Conservation (phyloP, 495 filamentous ascomycete genomes). For the Talaromyces wortmannii region DNA sequence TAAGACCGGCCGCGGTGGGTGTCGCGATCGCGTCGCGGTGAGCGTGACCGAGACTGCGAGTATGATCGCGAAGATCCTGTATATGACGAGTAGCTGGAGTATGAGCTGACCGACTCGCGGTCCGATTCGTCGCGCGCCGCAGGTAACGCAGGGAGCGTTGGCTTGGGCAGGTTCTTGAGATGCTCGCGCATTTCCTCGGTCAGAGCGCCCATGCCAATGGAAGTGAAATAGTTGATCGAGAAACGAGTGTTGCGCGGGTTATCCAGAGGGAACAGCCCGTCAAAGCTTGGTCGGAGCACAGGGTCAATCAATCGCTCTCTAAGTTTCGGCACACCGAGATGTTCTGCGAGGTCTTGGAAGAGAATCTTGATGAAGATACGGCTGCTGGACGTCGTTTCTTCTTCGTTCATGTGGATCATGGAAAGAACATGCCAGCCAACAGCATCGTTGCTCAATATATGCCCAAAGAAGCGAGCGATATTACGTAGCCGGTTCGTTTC, state of each 20-base stretch:
- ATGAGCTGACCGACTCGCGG: conserved; percentile 55
- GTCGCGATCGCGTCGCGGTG: conserved; percentile 14
- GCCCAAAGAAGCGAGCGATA: conserved; percentile 90
- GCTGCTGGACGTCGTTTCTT: conserved; percentile 90
- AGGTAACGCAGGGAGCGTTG: conserved; percentile 61
- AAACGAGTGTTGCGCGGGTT: conserved; percentile 87
- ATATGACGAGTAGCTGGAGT: conserved; percentile 42
- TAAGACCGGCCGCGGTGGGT: conserved; percentile 26
- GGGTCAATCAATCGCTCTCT: conserved; percentile 71
- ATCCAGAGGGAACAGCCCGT: conserved; percentile 83
- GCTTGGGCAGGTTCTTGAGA: conserved; percentile 78
- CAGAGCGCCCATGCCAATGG: conserved; percentile 87
- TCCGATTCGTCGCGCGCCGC: conserved; percentile 47
- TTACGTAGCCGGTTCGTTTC: conserved; percentile 92
- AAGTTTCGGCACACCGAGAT: conserved; percentile 74
- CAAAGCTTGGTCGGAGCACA: conserved; percentile 66
- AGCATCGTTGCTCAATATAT: conserved; percentile 78
- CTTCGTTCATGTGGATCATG: conserved; percentile 83
- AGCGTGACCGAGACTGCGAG: conserved; percentile 27
- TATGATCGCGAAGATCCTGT: conserved; percentile 25
- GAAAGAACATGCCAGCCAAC: conserved; percentile 89
- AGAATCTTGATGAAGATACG: conserved; percentile 98
- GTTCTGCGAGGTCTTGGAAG: conserved; percentile 86
- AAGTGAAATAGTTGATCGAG: conserved; percentile 98
- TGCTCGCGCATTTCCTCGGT: conserved; percentile 94